Evolutionary conservation across 2,329 filamentous ascomycete species (phyloP).

Genomic region (Fusarium ambrosium): DNA sequence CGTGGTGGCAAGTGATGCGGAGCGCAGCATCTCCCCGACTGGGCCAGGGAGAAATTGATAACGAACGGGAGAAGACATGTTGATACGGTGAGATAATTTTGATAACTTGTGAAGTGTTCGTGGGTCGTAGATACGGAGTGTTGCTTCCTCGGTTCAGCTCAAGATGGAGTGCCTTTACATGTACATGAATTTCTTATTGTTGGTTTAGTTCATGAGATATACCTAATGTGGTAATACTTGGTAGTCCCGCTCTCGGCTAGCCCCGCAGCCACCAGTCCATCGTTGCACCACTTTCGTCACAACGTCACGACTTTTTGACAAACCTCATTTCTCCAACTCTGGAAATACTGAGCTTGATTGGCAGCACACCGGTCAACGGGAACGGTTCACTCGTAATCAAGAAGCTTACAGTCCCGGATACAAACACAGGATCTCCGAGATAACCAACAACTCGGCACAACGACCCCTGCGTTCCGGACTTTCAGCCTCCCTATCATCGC

Average conservation of each 20-base stretch:
- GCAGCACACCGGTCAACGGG: not conserved
- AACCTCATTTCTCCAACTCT: slow-evolving; percentile 1
- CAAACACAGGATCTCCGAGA: not conserved
- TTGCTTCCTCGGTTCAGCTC: not conserved
- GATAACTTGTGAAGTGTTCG: not conserved
- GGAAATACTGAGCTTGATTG: not conserved
- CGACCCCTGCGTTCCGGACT: not conserved
- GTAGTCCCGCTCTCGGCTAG: not conserved
- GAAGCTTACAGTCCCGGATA: not conserved
- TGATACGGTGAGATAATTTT: not conserved
- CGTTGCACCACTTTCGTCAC: not conserved
- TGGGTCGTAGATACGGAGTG: not conserved
- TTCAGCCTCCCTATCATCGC: not conserved
- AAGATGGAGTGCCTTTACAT: not conserved
- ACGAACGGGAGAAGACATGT: slow-evolving; percentile 5
- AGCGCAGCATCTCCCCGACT: slow-evolving; percentile 23
- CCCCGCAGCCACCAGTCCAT: not conserved
- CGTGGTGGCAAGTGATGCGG: slow-evolving; percentile 26
- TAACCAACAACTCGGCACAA: not conserved
- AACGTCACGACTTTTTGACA: not conserved
- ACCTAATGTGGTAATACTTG: slow-evolving; percentile 1
- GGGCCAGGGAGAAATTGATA: slow-evolving; percentile 24
- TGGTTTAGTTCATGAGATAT: not conserved
- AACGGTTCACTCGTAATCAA: not conserved
- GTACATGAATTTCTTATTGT: not conserved